Percentiles rank a stretch among this genome's conserved stretches.
phyloP scores from a whole-genome alignment of 2,329 filamentous ascomycete species.

The Byssochlamys sp. region DNA sequence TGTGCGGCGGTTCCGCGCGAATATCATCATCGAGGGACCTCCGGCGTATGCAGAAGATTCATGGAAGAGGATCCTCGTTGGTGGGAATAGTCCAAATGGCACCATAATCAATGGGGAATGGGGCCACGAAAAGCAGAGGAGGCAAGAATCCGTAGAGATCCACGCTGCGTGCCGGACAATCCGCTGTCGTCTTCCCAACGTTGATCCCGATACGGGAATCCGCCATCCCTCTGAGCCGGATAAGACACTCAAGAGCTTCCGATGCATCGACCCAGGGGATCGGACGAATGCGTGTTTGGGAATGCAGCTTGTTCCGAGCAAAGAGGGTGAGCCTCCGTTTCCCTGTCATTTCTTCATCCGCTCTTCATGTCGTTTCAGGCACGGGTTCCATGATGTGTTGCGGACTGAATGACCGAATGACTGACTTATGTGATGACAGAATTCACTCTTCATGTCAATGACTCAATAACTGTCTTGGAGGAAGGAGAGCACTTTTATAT shows the following conservation, averaged over 20 bases:
- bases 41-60: slow-evolving; percentile 46
- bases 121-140: slow-evolving; percentile 4
- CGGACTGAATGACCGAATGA: neutral
- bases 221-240: slow-evolving; percentile 41
- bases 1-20: slow-evolving; percentile 48
- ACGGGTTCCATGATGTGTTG: neutral
- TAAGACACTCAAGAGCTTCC: slow-evolving; percentile 40
- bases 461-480: slow-evolving; percentile 31
- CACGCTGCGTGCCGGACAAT: slow-evolving; percentile 50
- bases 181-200: slow-evolving; percentile 50
- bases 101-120: neutral
- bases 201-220: slow-evolving; percentile 46
- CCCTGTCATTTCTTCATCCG: neutral
- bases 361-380: neutral
- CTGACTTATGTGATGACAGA: slow-evolving; percentile 13
- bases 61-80: slow-evolving; percentile 46
- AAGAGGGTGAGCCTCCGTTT: slow-evolving; percentile 12
- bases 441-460: slow-evolving; percentile 29
- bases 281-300: slow-evolving; percentile 42
- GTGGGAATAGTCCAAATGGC: slow-evolving; percentile 5
- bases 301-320: slow-evolving; percentile 40
- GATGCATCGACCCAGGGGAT: slow-evolving; percentile 44
- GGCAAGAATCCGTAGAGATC: slow-evolving; percentile 21
- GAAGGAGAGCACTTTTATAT: slow-evolving; percentile 37
- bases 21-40: slow-evolving; percentile 47